phyloP scores from a whole-genome alignment of 192 early-diverging fungal species.

The Coemansia sp. region DNA sequence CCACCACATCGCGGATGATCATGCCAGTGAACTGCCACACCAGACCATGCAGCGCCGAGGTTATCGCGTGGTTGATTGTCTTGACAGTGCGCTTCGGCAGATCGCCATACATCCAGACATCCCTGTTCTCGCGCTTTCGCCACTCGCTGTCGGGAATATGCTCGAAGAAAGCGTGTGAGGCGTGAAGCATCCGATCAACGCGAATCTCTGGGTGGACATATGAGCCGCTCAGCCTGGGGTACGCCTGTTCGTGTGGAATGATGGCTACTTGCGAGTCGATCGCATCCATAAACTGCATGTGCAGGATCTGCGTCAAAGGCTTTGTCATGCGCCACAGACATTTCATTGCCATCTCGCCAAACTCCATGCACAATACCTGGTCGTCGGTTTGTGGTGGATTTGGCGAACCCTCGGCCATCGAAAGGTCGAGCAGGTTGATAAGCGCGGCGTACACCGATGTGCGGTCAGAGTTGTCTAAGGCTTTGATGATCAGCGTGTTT shows the following conservation, averaged over 20 bases:
- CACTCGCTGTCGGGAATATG: conserved; percentile 81
- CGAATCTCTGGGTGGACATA: conserved; percentile 19
- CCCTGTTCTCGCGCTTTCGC: conserved; percentile 68
- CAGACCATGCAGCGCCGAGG: conserved; percentile 51
- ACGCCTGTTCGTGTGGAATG: conserved; percentile 7
- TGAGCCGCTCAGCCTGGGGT: conserved; percentile 11
- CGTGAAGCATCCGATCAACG: not conserved
- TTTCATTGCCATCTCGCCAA: conserved; percentile 90
- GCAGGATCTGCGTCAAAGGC: conserved; percentile 69
- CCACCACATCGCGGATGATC: conserved; percentile 40
- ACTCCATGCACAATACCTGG: conserved; percentile 61
- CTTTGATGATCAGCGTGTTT: conserved; percentile 87
- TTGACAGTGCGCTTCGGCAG: conserved; percentile 95
- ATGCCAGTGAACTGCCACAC: conserved; percentile 46
- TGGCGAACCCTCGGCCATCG: conserved; percentile 57
- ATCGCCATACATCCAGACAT: conserved; percentile 74
- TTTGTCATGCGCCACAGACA: conserved; percentile 97
- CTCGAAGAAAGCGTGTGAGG: conserved; percentile 64
- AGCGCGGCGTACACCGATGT: conserved; percentile 76
- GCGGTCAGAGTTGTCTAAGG: conserved; percentile 84
- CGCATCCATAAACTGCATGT: conserved; percentile 60
- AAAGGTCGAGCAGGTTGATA: conserved; percentile 65
- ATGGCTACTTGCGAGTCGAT: conserved; percentile 31
- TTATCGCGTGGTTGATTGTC: conserved; percentile 81
- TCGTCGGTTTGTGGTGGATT: conserved; percentile 53